Conservation (phyloP, 768 basidiomycete species). For the Kwoniella bestiolae region DNA sequence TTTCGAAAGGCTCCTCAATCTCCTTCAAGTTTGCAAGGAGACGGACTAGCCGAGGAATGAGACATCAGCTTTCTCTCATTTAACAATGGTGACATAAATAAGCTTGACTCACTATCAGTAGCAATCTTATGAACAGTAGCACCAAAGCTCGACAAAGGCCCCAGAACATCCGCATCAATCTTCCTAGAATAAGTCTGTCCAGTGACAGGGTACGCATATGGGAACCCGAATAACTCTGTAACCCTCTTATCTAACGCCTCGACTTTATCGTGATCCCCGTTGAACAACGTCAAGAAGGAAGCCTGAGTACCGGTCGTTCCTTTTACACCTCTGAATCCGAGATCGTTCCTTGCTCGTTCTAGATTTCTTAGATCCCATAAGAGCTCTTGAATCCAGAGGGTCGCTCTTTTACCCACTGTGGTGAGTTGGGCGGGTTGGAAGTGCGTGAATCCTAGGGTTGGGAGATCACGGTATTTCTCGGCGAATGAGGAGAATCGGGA, state of each 20-base stretch:
- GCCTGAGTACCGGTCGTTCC: conserved; percentile 99
- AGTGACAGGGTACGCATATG: conserved; percentile 94
- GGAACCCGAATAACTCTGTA: conserved; percentile 87
- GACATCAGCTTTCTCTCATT: no score
- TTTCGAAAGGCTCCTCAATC: conserved; percentile 98
- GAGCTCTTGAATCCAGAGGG: conserved; percentile 96
- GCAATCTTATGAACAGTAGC: conserved; percentile 98
- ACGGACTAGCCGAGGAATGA: no score
- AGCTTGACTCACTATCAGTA: conserved; percentile 70
- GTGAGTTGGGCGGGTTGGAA: conserved; percentile 99
- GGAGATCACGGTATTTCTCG: conserved; percentile 79
- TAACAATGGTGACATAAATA: no score
- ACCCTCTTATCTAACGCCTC: conserved; percentile 85
- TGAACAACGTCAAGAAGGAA: conserved; percentile 89
- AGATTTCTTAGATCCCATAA: conserved; percentile 96
- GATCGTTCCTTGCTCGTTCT: conserved; percentile 81
- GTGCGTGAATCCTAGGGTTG: conserved; percentile 96
- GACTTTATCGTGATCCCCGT: conserved; percentile 94
- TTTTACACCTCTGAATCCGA: conserved; percentile 97
- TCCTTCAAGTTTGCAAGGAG: conserved; percentile 96
- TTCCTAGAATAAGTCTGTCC: conserved; percentile 99
- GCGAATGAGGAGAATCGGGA: conserved; percentile 86
- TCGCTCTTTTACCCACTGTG: conserved; percentile 95
- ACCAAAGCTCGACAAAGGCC: conserved; percentile 82
- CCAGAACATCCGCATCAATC: conserved; percentile 90